Evolutionary conservation across 495 filamentous ascomycete genomes (phyloP), one percentile per base, ranked within the genome.

Genomic region (Penicillium crystallinum): DNA sequence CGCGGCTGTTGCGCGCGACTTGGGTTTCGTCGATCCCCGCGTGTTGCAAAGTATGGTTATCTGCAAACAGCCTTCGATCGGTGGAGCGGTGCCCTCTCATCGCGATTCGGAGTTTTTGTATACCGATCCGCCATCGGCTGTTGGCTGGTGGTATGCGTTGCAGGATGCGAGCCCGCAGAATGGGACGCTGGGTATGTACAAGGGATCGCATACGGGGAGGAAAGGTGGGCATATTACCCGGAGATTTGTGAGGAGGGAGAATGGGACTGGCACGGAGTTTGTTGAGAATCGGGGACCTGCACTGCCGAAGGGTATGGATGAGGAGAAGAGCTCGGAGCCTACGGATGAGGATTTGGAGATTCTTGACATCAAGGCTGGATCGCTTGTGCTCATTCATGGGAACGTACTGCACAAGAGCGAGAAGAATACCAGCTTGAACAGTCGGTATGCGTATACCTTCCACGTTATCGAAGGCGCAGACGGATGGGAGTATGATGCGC

Each of bases 321-420:
- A 66, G 55, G 67, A 67, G 23, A 56, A 51, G 49, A 46, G 36
- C 12, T 57, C 60, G 30, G 66, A 68, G 10, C 68, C 72, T 35
- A 46, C 61, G 14, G 77, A 83, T 37, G 79, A 75, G 45, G 75
- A 77, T 46, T 85, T 91, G 66, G 82, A 85, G 56, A 61, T 87
- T 29, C 81, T 86, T 11, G 84, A 91, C 70, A 86, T 96, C 3
- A 88, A 91, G 75, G 89, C 90, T 8, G 93, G 93, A 0, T 86
- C 85, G 31, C 65, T 98, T 67, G 90, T 97, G 35, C 66, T 98
- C 43, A 97, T 98, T 57, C 93, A 98, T 76, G 93, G 93, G 15
- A 97, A 98, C 75, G 71, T 97, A 38, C 58, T 98, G 69, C 93
- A 98, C 66, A 93, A 96, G 81, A 97, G 93, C 67, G 90, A 95